Base-by-base conservation (phyloP, 2,329 filamentous ascomycete genomes). In the Phyllosticta citribraziliensis region DNA sequence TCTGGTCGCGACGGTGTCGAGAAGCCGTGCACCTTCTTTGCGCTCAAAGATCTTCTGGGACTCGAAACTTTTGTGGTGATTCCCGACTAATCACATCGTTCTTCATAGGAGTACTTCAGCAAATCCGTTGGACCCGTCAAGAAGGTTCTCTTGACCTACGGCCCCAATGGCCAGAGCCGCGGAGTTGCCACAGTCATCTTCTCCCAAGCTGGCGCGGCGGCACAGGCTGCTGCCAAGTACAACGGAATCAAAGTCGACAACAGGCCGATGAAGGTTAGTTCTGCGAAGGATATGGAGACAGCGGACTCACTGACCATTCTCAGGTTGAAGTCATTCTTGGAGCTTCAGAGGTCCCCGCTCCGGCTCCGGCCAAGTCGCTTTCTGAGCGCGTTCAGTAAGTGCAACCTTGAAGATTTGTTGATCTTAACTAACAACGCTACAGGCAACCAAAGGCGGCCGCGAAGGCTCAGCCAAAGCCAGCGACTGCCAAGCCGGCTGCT, bases 171-270 rank as follows among this genome's bases (percentile, higher is more conserved):
- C 66, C 84, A 87, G 68, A 97, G 92, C 82, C 89, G 91, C 72
- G 94, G 94, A 67, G 90, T 93, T 72, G 92, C 92, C 69, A 94
- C 91, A 60, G 88, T 99, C 68, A 86, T 87, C 65, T 99, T 99
- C 80, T 78, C 77, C 74, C 89, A 90, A 70, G 78, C 87, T 25
- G 90, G 91, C 67, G 89, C 88, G 66, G 94, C 93, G 66, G 85
- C 85, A 72, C 90, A 91, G 77, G 94, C 94, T 64, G 89, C 91
- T 68, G 83, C 87, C 70, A 85, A 88, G 65, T 81, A 96, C 68
- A 95, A 99, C 70, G 91, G 91, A 64, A 84, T 97, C 63, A 84
- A 94, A 60, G 91, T 99, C 63, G 94, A 99, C 76, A 87, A 87
- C 70, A 85, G 86, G 67, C 89, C 91, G 25, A 93, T 99, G 80